Evolutionary conservation across 148 eudicot genomes (phyloP).

Genomic region (Persicaria tinctoria): DNA sequence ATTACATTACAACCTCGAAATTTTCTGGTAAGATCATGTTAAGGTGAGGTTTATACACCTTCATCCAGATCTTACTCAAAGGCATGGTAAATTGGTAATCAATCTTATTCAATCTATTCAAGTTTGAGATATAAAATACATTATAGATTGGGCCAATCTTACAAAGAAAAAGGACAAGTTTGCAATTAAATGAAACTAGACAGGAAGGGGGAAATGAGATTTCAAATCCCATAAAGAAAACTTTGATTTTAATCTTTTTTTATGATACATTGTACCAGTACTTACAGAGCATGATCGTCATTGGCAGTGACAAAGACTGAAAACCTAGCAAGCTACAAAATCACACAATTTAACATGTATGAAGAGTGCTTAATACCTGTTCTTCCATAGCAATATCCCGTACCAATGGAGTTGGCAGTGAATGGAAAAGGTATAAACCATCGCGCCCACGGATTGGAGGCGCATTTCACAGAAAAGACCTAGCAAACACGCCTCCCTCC

Average conservation of each 20-base stretch:
- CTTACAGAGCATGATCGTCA: not conserved
- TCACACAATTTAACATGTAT: not conserved
- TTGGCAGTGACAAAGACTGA: not conserved
- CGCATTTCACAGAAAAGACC: too few relatives aligned
- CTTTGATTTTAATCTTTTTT: not conserved
- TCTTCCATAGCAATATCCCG: not conserved
- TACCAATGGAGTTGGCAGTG: too few relatives aligned
- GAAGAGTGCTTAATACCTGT: not conserved
- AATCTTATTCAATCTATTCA: too few relatives aligned
- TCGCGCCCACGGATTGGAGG: too few relatives aligned
- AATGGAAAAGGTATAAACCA: too few relatives aligned
- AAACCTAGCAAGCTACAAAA: not conserved
- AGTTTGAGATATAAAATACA: too few relatives aligned
- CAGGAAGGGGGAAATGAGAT: not conserved
- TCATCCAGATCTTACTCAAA: too few relatives aligned
- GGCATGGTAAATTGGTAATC: too few relatives aligned
- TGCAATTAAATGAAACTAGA: not conserved
- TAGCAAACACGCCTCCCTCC: too few relatives aligned
- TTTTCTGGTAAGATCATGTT: not conserved
- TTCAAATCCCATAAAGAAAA: not conserved
- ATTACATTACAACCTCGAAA: not conserved
- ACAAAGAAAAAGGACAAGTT: not conserved
- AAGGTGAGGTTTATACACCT: too few relatives aligned
- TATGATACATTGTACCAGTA: not conserved
- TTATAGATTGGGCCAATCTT: not conserved